Evolutionary conservation across 1,139 yeast species (phyloP).

Genomic region (Yamadazyma mexicana): DNA sequence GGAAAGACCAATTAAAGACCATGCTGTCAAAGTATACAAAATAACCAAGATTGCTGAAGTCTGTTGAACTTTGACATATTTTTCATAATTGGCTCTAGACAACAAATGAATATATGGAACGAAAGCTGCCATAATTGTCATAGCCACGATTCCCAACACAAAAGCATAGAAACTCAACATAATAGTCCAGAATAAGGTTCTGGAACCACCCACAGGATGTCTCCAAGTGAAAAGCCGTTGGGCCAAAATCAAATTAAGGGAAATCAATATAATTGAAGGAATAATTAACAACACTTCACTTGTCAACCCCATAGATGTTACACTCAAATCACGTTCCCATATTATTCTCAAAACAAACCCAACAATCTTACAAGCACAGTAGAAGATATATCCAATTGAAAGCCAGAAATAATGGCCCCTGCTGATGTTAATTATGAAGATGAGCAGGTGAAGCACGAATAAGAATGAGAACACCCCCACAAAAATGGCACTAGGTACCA

Average conservation of each 20-base stretch:
- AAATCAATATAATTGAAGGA: conserved; percentile 55
- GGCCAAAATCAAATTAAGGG: conserved; percentile 65
- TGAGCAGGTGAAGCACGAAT: conserved; percentile 24
- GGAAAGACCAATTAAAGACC: conserved; percentile 50
- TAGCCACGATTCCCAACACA: conserved; percentile 58
- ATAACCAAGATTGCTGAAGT: conserved; percentile 58
- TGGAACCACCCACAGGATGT: conserved; percentile 74
- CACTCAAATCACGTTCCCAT: conserved; percentile 31
- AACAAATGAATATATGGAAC: conserved; percentile 64
- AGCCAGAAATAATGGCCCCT: conserved; percentile 43
- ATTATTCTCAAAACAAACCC: conserved; percentile 34
- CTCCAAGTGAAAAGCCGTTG: conserved; percentile 81
- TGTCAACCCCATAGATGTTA: conserved; percentile 54
- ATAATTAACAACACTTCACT: conserved; percentile 59
- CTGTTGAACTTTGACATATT: conserved; percentile 58
- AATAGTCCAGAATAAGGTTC: conserved; percentile 50
- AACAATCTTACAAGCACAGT: conserved; percentile 29
- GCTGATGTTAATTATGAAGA: conserved; percentile 31
- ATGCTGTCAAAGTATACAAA: conserved; percentile 59
- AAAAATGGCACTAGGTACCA: conserved; percentile 35
- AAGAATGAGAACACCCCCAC: conserved; percentile 31
- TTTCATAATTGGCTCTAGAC: conserved; percentile 40
- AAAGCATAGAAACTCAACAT: conserved; percentile 55
- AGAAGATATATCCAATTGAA: conserved; percentile 33
- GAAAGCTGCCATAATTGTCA: conserved; percentile 68